Conservation (phyloP, 2,329 filamentous ascomycete species). For the Pseudogymnoascus sp. region DNA sequence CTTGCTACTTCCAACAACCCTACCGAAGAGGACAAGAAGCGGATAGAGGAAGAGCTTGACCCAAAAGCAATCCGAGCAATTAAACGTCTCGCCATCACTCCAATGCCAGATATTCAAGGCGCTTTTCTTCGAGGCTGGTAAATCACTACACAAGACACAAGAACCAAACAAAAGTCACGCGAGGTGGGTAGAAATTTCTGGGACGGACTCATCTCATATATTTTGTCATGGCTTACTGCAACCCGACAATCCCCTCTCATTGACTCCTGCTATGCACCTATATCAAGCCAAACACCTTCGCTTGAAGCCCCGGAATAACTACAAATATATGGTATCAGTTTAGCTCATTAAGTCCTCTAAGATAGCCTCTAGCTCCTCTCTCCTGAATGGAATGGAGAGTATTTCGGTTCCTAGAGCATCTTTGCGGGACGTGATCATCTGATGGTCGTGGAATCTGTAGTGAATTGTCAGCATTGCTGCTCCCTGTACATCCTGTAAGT, state of each 20-base stretch:
- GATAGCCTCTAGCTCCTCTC: slow-evolving; percentile 82
- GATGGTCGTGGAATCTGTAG: slow-evolving; percentile 82
- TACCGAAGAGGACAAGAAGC: background rate
- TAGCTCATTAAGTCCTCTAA: slow-evolving; percentile 62
- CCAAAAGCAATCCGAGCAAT: background rate
- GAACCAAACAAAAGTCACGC: background rate
- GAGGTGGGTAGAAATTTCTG: background rate
- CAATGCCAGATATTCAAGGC: background rate
- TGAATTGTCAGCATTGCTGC: slow-evolving; percentile 26
- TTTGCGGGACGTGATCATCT: slow-evolving; percentile 88
- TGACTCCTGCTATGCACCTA: background rate
- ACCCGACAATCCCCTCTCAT: background rate
- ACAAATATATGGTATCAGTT: background rate
- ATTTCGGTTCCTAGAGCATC: slow-evolving; percentile 81
- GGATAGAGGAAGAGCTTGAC: background rate
- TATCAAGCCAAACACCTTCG: background rate
- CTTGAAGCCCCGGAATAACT: background rate
- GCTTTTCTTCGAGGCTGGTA: background rate
- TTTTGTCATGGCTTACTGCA: background rate
- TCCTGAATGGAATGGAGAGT: slow-evolving; percentile 75
- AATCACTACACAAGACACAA: no score
- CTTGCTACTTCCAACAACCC: background rate
- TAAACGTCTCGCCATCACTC: background rate
- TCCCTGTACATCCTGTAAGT: background rate
- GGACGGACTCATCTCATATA: background rate